Evolutionary conservation across 2,329 filamentous ascomycete species (phyloP), one percentile per base, ranked within the genome.

Genomic region (Tympanopsis confertula): DNA sequence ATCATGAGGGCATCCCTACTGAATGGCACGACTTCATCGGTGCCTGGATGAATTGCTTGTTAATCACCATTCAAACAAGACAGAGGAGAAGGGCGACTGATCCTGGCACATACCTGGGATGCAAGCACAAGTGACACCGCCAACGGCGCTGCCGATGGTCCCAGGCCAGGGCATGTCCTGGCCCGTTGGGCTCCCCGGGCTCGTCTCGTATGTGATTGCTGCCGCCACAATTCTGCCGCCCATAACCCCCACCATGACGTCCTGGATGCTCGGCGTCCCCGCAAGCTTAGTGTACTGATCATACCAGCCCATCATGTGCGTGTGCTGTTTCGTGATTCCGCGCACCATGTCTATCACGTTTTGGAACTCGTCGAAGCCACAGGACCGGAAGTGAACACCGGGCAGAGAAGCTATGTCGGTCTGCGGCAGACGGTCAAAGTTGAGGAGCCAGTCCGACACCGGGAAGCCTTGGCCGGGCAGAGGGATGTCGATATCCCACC

Each of bases 81-180:
- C 19, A 10, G 13, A 13, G 38, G 14, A 20, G 17, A 22, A 18
- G 18, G 30, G 20, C 38, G 32, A 37, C 35, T 32, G 17, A n/a
- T 20, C 12, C 7, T 19, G 33, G 37, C 28, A 61, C 68, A 42
- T 51, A 74, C 74, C 68, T 49, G 60, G 56, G 43, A 77, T 66
- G 52, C 69, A 77, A 38, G 78, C 68, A 51, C 74, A 78, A n/a
- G 71, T 67, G 24, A 74, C 65, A 19, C 74, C 74, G 35, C 73
- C 74, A 30, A 74, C 65, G 41, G 69, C 61, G 32, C 54, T 50
- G 10, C 64, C 68, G 39, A 76, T 64, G 2, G 54, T 59, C 30
- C 56, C 54, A 5, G 71, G 63, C 73, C 73, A 78, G 1, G 72
- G 72, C 7, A 78, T 52, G 44, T 77, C 71, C 4, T 59, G 56